A percentile compares a stretch with the other conserved stretches of the same genome.
These are phyloP conservation scores for Spathaspora sp. DNA, from an alignment of 1,139 yeast genomes.

Conservation along the genomic window DNA sequence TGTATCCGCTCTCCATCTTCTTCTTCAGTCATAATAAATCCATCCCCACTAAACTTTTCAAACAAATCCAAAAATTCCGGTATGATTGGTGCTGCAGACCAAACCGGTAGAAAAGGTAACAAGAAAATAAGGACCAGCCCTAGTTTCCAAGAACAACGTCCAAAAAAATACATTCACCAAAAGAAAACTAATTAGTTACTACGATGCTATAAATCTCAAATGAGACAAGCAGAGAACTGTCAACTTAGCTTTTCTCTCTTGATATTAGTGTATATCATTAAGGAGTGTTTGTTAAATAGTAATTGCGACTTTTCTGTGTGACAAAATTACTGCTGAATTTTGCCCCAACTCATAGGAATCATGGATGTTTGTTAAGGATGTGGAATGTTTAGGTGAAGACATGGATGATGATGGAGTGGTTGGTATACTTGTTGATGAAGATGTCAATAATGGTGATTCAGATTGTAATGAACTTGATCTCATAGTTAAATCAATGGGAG, in stretches of 20 bases:
- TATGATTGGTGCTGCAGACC: conserved; percentile 48
- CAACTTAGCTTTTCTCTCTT: neutral
- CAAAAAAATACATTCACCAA: neutral
- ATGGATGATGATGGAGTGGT: conserved; percentile 9
- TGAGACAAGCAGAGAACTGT: conserved; percentile 41
- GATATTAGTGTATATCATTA: neutral
- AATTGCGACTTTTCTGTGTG: conserved; percentile 4
- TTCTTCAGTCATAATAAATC: conserved; percentile 17
- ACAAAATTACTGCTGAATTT: conserved; percentile 54
- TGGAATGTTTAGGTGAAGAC: conserved; percentile 2
- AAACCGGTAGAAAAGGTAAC: conserved; percentile 9
- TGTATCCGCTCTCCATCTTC: neutral
- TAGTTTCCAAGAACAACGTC: neutral
- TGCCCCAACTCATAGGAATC: conserved; percentile 45
- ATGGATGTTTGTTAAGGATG: conserved; percentile 11
- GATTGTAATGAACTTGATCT: conserved; percentile 18
- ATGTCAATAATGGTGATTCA: conserved; percentile 37
- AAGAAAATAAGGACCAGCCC: neutral
- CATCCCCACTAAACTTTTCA: conserved; percentile 13
- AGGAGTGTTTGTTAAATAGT: neutral
- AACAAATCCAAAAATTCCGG: conserved; percentile 25
- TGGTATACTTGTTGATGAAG: conserved; percentile 15
- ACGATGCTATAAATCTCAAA: conserved; percentile 37
- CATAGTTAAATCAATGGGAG: conserved; percentile 44
- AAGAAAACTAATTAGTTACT: conserved; percentile 21